Base-by-base conservation (phyloP, 1,284 basidiomycete species). In the Malassezia obtusa region DNA sequence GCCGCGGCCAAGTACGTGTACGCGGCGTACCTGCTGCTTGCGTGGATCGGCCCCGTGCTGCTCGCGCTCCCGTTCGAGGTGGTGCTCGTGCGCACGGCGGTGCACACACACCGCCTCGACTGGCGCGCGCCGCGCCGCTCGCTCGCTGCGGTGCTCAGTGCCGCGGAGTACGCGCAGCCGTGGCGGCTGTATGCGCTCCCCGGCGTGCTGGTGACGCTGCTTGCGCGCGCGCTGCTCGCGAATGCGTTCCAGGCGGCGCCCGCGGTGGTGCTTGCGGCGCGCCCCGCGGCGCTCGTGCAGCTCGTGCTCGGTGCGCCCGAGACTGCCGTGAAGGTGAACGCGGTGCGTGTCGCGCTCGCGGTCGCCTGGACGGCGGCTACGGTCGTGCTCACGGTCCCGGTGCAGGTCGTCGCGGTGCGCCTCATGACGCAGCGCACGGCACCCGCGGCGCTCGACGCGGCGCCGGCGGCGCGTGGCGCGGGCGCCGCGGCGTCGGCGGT, bases 161-260 rank as follows among this genome's bases (percentile, higher is more conserved):
- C 60, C 39, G 50, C 59, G 32, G 70, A 73, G 48, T 52, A 60
- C 30, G 52, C 38, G 24, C 63, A 65, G 25, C 69, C 69, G 12
- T 70, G 67, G 70, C 49, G 62, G 10, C 51, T 73, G 25, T 73
- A 68, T 55, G 33, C 60, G 10, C 45, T 69, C 1, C 70, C 70
- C 1, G 70, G 52, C 24, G 57, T 68, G 10, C 41, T 70, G 15
- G 58, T 59, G 15, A 61, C 61, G 2, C 50, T 65, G 32, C 51
- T 67, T 35, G 60, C 69, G 10, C 63, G 67, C 10, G 62, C 68
- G 41, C 33, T 66, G n/a, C 60, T 59, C 12, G 65, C 67, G 7
- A 63, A 63, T 19, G 51, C 52, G 12, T 56, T 68, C 15, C 63
- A 61, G 36, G 64, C 59, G 22, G 46, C 63, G 14, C 50, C 59